Conservation (phyloP, 257 asterid species). For the Leonotis leonurus region DNA sequence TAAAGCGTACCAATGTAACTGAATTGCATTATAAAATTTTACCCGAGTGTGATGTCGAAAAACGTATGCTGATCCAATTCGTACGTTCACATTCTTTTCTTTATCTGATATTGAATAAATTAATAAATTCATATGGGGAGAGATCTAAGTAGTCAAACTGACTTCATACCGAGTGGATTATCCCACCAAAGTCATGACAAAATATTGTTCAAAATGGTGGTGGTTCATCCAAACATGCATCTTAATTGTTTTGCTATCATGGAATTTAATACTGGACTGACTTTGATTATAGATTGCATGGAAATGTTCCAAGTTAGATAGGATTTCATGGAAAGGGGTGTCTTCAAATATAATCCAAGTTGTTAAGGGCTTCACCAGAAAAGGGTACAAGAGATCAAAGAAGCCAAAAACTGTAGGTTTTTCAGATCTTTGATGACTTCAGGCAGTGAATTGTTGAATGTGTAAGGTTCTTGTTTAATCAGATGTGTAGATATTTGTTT, state of each 20-base stretch:
- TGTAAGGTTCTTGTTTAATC: background rate
- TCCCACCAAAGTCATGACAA: background rate
- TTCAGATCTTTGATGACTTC: background rate
- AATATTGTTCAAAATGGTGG: background rate
- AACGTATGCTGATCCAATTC: no score
- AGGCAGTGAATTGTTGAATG: background rate
- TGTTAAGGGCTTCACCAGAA: background rate
- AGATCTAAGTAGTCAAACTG: background rate
- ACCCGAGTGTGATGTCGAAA: no score
- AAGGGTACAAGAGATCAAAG: background rate
- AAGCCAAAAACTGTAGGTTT: background rate
- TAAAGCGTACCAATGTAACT: no score
- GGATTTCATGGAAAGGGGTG: background rate
- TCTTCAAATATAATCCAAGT: background rate
- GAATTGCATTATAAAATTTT: no score
- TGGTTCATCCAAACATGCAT: background rate
- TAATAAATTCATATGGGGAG: background rate
- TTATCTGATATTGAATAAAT: no score
- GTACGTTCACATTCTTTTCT: no score
- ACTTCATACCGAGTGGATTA: background rate
- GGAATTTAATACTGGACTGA: background rate
- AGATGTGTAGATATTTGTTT: background rate
- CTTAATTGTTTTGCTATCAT: background rate
- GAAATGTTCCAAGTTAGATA: background rate
- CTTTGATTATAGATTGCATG: background rate